Conservation (phyloP, 164 flowering plant species). For the Warburgia ugandensis region DNA sequence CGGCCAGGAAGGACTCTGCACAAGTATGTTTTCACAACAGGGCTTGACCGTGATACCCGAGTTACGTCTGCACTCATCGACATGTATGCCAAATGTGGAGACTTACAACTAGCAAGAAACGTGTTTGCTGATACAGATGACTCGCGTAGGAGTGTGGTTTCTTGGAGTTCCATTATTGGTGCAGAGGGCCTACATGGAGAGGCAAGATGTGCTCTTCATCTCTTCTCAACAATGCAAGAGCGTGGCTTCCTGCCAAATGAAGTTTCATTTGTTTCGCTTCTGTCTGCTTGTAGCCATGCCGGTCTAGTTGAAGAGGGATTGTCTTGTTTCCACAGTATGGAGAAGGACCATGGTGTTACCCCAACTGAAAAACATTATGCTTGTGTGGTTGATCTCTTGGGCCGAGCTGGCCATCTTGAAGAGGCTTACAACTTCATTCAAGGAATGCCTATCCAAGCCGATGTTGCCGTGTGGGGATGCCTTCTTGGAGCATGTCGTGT, state of each 20-base stretch:
- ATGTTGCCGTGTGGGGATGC: slow-evolving; percentile 23
- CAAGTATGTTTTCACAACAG: slow-evolving; percentile 11
- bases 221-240: slow-evolving; percentile 15
- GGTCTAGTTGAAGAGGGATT: slow-evolving; percentile 25
- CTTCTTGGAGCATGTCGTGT: slow-evolving; percentile 23
- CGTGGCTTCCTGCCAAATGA: slow-evolving; percentile 18
- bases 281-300: slow-evolving; percentile 28
- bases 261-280: slow-evolving; percentile 18
- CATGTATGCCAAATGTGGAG: slow-evolving; percentile 80
- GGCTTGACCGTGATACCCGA: slow-evolving; percentile 11
- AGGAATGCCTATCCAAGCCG: slow-evolving; percentile 17
- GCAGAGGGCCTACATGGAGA: slow-evolving; percentile 29
- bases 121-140: slow-evolving; percentile 12
- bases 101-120: slow-evolving; percentile 14
- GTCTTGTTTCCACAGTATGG: slow-evolving; percentile 16
- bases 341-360: slow-evolving; percentile 14
- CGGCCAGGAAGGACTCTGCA: slow-evolving; percentile 17
- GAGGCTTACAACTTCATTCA: slow-evolving; percentile 19
- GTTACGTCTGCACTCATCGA: slow-evolving; percentile 53
- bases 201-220: slow-evolving; percentile 16
- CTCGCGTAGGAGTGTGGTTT: slow-evolving; percentile 10
- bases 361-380: slow-evolving; percentile 20
- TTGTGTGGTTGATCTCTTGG: slow-evolving; percentile 26
- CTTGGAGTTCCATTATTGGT: slow-evolving; percentile 29
- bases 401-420: slow-evolving; percentile 20